Evolutionary conservation across 495 filamentous ascomycete species (phyloP), one percentile per base, ranked within the genome.

Genomic region (Diplogelasinospora grovesii): DNA sequence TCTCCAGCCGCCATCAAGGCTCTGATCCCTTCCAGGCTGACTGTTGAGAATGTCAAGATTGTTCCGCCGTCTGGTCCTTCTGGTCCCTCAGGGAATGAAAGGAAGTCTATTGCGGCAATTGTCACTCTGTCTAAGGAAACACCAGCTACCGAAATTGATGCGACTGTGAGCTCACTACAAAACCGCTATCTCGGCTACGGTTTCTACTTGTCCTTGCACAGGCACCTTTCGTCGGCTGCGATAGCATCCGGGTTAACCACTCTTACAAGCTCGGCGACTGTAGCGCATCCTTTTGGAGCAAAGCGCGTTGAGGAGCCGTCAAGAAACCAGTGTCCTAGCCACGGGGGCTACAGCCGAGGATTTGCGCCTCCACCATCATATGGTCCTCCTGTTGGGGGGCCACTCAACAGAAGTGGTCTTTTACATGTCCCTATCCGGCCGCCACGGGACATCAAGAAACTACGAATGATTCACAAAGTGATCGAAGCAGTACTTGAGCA

Each of bases 161-260:
- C 76, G 16, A 74, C 80, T 2, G 85, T 94, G 22, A 86, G 80
- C 50, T 54, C 73, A 1, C 65, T 96, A 19, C 87, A 95, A 42
- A 88, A 93, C 27, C 78, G 74, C 45, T 96, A 97, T 56, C 71
- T 97, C 10, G 90, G 90, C 10, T 85, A 73, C 50, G 90, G 90
- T 0, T 92, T 84, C 61, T 87, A 89, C 60, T 69, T 97, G 3
- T 78, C 77, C 4, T 66, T 95, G 24, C 82, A 86, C 24, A 73
- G 88, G 16, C 83, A 92, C 63, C 77, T 95, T 14, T 92, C 89
- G 3, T 94, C 89, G 2, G 81, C 85, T 10, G 84, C 83, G 4
- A 73, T 85, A 8, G 66, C 73, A 8, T 70, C 76, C 3, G 67
- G 70, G 7, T 59, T 75, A 29, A 61, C 80, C 2, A 56, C 71